Evolutionary conservation across 179 eudicot species (phyloP), one percentile per base, ranked within the genome.

Genomic region (Amaranthus tricolor): DNA sequence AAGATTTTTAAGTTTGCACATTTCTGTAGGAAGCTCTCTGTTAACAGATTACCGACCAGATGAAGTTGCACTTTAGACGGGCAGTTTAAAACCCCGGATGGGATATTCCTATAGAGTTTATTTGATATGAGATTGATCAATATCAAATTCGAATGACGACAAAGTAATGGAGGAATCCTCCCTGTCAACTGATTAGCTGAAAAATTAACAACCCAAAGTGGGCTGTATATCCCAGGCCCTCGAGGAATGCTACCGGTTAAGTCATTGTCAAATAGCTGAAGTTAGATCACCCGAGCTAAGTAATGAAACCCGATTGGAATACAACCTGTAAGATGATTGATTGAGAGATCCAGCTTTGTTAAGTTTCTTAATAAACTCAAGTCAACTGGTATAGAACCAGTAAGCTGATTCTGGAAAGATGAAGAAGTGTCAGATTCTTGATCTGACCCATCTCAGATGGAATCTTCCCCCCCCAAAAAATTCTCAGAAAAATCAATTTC

Each of bases 401-500:
- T 80, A 16, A 94, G 94, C 82, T 82, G 78, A 76, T 94, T 94
- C 75, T 90, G 85, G 68, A 94, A 77, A 94, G 85, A 74, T 81
- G 85, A 20, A 95, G 90, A 12, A 95, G 84, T 12, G 71, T 57
- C 21, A 95, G 83, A 70, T 85, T 85, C 78, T 79, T 81, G 73
- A 95, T 85, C 43, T 62, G 86, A 58, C 86, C 80, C 20, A 94
- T 65, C 83, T 92, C 97, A 2, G 57, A 62, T 44, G 98, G 98
- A 66, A 94, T 94, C 80, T 80, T 86, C n/a, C 48, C 98, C 98
- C 1, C 77, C 78, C 81, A 94, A 68, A 78, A 52, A 50, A 70
- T 94, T 94, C 82, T 94, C 98, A 0, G 98, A 94, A 78, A 92
- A 92, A 78, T 94, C 98, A 47, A 94, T 92, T 74, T 90, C 87